Conservation (phyloP, 106 monocot species). For the Agapanthus africanus region DNA sequence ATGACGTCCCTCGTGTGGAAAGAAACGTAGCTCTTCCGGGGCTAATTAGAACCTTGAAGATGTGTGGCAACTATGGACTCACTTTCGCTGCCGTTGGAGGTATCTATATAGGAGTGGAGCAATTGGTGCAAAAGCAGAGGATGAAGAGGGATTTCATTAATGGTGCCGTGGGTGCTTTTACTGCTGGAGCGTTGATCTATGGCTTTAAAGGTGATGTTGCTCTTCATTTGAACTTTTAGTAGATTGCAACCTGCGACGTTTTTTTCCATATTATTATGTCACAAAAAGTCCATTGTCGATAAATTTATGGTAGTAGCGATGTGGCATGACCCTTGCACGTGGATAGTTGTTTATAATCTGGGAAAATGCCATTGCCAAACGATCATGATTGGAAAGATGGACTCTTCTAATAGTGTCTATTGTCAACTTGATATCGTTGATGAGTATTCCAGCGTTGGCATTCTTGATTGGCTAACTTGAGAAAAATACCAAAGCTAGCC, state of each 20-base stretch:
- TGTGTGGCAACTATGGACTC: slow-evolving; percentile 82
- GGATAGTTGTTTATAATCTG: background rate
- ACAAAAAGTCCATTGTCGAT: background rate
- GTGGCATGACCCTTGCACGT: background rate
- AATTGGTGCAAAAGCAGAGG: slow-evolving; percentile 68
- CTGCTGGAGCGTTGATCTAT: slow-evolving; percentile 76
- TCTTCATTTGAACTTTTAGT: background rate
- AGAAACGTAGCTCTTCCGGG: slow-evolving; percentile 85
- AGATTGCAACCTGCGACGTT: background rate
- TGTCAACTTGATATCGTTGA: background rate
- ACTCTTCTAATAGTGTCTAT: background rate
- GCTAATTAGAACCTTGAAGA: slow-evolving; percentile 69
- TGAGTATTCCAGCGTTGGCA: background rate
- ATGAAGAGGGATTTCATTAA: slow-evolving; percentile 82
- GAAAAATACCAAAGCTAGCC: background rate
- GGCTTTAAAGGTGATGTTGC: slow-evolving; percentile 46
- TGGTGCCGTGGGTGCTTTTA: slow-evolving; percentile 81
- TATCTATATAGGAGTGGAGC: slow-evolving; percentile 86
- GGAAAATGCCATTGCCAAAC: background rate
- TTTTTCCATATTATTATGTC: background rate
- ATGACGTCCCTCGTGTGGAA: slow-evolving; percentile 92
- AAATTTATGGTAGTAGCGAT: background rate
- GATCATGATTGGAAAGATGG: background rate
- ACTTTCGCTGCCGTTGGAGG: slow-evolving; percentile 87
- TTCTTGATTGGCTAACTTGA: background rate